Percentiles rank a stretch among this genome's conserved stretches.
Evolutionary conservation across 768 basidiomycete genomes (phyloP).

Genomic region (Hericium rajendrae): DNA sequence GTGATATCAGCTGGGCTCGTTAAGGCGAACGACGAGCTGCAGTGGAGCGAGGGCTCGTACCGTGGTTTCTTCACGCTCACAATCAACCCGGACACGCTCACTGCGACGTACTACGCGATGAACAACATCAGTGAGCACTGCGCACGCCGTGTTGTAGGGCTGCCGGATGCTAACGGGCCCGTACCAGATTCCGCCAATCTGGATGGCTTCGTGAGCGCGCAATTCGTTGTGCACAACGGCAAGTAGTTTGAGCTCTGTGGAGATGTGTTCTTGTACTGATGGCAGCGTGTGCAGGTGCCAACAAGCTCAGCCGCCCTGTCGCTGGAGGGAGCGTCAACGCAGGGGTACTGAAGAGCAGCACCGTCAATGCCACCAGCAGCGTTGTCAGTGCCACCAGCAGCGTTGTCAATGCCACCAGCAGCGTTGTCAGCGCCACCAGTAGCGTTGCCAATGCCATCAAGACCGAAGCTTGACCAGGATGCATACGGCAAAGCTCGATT

Average conservation of each 20-base stretch:
- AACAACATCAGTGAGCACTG: constrained; percentile 32
- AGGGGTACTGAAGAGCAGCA: constrained; percentile 32
- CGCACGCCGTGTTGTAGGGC: neutral
- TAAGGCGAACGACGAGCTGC: constrained; percentile 36
- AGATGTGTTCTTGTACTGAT: neutral
- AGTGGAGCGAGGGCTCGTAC: constrained; percentile 53
- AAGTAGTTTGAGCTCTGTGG: neutral
- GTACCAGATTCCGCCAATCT: constrained; percentile 31
- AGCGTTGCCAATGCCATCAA: neutral
- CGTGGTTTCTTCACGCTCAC: constrained; percentile 51
- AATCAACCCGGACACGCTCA: constrained; percentile 33
- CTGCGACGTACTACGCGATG: constrained; percentile 49
- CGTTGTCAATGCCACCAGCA: no score
- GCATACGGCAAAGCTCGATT: no score
- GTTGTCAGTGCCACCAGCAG: no score
- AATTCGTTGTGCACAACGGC: constrained; percentile 29
- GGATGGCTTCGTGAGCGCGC: constrained; percentile 35
- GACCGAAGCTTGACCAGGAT: no score
- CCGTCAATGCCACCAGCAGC: neutral
- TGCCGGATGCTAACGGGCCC: neutral
- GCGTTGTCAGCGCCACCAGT: neutral
- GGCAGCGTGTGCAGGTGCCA: constrained; percentile 24
- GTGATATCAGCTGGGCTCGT: constrained; percentile 28
- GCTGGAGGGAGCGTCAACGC: constrained; percentile 36
- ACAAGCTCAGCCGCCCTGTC: constrained; percentile 39